Evolutionary conservation across 2,329 filamentous ascomycete species (phyloP).

Genomic region (Ceratocystis colombiana): DNA sequence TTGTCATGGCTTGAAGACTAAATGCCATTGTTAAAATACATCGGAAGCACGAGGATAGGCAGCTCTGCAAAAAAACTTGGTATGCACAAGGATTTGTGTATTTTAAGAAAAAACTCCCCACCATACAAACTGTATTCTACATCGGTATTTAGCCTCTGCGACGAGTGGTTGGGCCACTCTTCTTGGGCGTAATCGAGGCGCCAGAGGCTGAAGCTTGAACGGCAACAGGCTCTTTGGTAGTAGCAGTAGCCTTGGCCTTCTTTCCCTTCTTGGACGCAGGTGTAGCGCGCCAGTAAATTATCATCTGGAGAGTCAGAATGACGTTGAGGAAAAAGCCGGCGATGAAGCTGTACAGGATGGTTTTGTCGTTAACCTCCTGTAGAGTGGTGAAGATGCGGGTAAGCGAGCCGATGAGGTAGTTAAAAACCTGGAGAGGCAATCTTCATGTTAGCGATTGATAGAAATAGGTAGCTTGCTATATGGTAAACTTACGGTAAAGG

Average conservation of each 20-base stretch:
- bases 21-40: too few species aligned
- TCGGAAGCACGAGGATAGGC: background rate
- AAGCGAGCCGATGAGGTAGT: constrained; percentile 87
- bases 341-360: constrained; percentile 91
- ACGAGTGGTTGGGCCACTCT: constrained; percentile 37
- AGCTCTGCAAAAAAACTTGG: background rate
- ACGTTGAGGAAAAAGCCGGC: constrained; percentile 84
- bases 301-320: constrained; percentile 78
- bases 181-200: constrained; percentile 33
- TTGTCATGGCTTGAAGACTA: too few species aligned
- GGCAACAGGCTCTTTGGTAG: constrained; percentile 25
- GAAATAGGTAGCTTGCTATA: background rate
- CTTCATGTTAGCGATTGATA: constrained; percentile 6
- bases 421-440: constrained; percentile 66
- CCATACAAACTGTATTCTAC: background rate
- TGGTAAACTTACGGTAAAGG: constrained; percentile 69
- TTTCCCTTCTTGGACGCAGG: constrained; percentile 37
- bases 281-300: constrained; percentile 84
- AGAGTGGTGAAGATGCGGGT: constrained; percentile 95
- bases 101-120: background rate
- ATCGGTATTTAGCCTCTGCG: constrained; percentile 34
- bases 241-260: constrained; percentile 29
- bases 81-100: background rate
- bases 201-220: constrained; percentile 29
- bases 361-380: constrained; percentile 91